phyloP scores from a whole-genome alignment of 1,284 basidiomycete genomes.

The Ustilago cynodontis region DNA sequence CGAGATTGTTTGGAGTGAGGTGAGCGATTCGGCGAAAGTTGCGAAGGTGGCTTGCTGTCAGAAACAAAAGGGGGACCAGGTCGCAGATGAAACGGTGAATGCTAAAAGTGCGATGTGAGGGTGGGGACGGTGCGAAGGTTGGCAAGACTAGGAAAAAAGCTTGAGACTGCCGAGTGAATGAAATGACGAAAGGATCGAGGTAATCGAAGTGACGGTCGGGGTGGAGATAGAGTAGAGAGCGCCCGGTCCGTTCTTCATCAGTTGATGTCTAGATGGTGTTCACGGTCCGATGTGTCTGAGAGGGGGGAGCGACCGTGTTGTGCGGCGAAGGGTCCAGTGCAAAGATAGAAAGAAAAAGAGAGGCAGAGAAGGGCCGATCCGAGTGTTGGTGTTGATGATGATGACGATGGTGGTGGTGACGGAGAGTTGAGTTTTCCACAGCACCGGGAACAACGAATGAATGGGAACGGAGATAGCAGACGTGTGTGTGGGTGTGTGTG shows the following conservation, averaged over 20 bases:
- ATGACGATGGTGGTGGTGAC: constrained; percentile 3
- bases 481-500: not conserved
- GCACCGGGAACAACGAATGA: not conserved
- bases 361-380: not conserved
- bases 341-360: not conserved
- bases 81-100: not conserved
- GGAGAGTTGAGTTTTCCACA: not conserved
- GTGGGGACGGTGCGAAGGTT: constrained; percentile 25
- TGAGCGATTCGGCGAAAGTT: constrained; percentile 8
- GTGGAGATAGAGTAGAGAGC: not conserved
- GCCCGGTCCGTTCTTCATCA: constrained; percentile 12
- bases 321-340: not conserved
- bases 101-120: not conserved
- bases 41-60: constrained; percentile 5
- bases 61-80: not conserved
- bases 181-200: constrained; percentile 12
- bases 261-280: not conserved
- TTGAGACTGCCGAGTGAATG: not conserved
- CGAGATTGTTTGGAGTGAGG: constrained; percentile 3
- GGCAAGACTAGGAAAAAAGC: too few relatives aligned
- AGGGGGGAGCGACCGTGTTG: not conserved
- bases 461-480: constrained; percentile 4
- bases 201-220: not conserved
- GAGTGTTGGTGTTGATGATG: not conserved
- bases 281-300: not conserved